Conservation (phyloP, 1,139 yeast genomes). For the Pichia sp. region DNA sequence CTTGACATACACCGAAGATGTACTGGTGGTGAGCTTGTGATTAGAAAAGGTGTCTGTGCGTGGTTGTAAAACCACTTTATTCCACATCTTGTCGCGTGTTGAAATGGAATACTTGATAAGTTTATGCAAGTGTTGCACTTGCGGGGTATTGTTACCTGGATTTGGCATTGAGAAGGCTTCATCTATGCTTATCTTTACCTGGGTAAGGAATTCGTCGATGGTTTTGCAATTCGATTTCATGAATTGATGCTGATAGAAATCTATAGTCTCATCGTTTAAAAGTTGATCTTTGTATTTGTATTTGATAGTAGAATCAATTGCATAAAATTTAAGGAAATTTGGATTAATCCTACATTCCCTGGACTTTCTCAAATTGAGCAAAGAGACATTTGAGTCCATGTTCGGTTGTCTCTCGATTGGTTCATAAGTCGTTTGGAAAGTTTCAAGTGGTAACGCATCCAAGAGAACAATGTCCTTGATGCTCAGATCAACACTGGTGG, state of each 20-base stretch:
- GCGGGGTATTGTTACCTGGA: background rate
- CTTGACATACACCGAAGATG: background rate
- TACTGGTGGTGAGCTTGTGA: constrained; percentile 1
- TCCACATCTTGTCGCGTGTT: constrained; percentile 42
- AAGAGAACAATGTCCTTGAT: constrained; percentile 1
- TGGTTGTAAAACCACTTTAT: constrained; percentile 41
- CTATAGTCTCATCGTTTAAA: constrained; percentile 28
- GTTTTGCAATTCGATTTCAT: constrained; percentile 15
- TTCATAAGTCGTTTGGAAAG: constrained; percentile 7
- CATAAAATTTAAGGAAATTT: constrained; percentile 39
- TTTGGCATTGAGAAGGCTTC: too few species aligned
- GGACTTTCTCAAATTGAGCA: constrained; percentile 19
- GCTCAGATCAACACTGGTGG: background rate
- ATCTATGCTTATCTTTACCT: too few species aligned
- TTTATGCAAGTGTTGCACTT: background rate
- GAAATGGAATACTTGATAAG: constrained; percentile 25
- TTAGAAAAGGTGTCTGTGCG: constrained; percentile 29
- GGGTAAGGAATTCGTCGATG: constrained; percentile 17
- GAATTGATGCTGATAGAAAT: constrained; percentile 24
- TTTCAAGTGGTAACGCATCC: constrained; percentile 11
- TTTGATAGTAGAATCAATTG: constrained; percentile 36
- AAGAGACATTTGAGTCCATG: background rate
- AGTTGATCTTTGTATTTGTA: constrained; percentile 25
- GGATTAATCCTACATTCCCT: constrained; percentile 46
- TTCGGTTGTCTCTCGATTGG: constrained; percentile 2